Base-by-base conservation (phyloP, 2,329 filamentous ascomycete species). In the Neospermospora avenae region DNA sequence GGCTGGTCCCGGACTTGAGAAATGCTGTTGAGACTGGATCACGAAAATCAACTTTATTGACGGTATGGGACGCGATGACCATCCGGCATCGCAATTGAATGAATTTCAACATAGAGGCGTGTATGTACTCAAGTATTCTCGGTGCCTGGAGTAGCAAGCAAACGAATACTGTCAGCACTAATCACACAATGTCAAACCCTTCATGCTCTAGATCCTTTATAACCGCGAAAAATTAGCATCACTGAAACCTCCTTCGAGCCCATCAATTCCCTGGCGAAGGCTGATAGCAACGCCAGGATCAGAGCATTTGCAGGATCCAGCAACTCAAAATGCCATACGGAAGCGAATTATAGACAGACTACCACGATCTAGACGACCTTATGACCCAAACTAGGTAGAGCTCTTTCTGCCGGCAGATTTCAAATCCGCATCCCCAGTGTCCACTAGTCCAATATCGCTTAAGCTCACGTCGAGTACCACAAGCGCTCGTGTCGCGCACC, bases 301-400 rank as follows among this genome's bases (percentile, higher is more conserved):
- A 14, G 49, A 53, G 4, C 10, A 28, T 28, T 7, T n/a, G 5
- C 37, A 55, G 10, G 24, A 45, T 55, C 3, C 39, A 22, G 39
- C 44, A 55, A n/a, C 8, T n/a, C 37, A 55, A 10, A 45, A 16
- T 24, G 52, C 37, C 7, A 34, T 45, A 16, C 37, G 52, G 28
- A 42, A 39, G 24, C 52, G 39, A 5, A 34, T 55, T 20, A n/a
- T 55, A 7, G 35, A 55, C 14, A 39, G 42, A 13, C 39, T 55
- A 6, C 52, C 52, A 4, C 22, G 39, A n/a, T 34, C 42, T 28
- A 55, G 45, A 10, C 28, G 52, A 45, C 28, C 35, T 24, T 55
- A 42, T 55, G 52, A 55, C 52, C 52, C 52, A 14, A 55, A 55
- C 42, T 44, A 39, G 52, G 45, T 55, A 8, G 52, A 25, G 52